A percentile compares a stretch with the other conserved stretches of the same genome.
Conservation (phyloP, 176 grass and related monocot species). For the Aegilops tauschii region DNA sequence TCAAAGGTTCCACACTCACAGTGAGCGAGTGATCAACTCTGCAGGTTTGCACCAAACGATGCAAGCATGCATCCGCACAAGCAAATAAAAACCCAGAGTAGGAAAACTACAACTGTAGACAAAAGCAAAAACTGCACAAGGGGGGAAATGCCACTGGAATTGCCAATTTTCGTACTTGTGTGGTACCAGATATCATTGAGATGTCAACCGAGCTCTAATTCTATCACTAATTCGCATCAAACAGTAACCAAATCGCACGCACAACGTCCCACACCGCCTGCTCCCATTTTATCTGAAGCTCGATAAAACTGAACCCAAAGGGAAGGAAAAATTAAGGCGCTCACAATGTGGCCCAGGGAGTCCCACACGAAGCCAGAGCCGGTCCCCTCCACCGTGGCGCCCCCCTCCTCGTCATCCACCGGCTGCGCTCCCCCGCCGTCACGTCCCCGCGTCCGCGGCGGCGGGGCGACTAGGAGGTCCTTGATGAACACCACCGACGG, state of each 20-base stretch:
- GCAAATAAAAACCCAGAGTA: not conserved
- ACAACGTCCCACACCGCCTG: not conserved
- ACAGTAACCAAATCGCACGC: no score
- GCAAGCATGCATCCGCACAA: not conserved
- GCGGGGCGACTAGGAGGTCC: slow-evolving; percentile 41
- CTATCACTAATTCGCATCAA: not conserved
- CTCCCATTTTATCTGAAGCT: not conserved
- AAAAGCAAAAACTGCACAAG: not conserved
- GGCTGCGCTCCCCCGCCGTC: not conserved
- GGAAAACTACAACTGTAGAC: not conserved
- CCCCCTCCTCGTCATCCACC: slow-evolving; percentile 20
- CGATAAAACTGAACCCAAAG: not conserved
- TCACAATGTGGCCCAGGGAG: slow-evolving; percentile 74
- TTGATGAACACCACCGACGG: slow-evolving; percentile 96
- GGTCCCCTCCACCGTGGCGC: slow-evolving; percentile 66
- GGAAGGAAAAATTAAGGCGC: not conserved
- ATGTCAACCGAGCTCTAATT: not conserved
- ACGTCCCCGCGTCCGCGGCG: not conserved
- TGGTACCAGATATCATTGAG: not conserved
- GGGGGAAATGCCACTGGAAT: not conserved
- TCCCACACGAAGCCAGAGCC: slow-evolving; percentile 87
- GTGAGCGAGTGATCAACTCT: not conserved
- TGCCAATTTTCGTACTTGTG: not conserved
- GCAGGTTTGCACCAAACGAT: not conserved
- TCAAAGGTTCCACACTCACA: not conserved